Conservation (phyloP, 2,329 filamentous ascomycete species). For the Penicillium sp. region DNA sequence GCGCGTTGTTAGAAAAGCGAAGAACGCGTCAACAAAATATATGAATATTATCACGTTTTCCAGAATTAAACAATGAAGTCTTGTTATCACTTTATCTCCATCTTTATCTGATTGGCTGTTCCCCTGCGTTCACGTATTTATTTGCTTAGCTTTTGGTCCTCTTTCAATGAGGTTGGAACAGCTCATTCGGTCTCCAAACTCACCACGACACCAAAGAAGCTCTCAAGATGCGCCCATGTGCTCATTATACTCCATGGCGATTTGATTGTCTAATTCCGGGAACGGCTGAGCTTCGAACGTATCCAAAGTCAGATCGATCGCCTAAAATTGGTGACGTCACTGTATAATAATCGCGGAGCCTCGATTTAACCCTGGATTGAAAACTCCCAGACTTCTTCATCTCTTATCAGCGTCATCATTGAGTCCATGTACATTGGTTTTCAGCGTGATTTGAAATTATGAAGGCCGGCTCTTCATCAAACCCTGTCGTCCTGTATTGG, state of each 20-base stretch:
- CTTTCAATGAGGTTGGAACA: too few relatives aligned
- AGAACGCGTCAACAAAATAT: not conserved
- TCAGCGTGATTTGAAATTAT: not conserved
- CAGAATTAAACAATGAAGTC: too few relatives aligned
- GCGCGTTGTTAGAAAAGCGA: not conserved
- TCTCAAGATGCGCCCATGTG: too few relatives aligned
- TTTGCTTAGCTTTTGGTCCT: too few relatives aligned
- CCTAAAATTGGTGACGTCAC: not conserved
- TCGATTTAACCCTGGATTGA: not conserved
- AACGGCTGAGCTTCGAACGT: not conserved
- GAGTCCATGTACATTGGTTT: not conserved
- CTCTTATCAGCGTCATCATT: not conserved
- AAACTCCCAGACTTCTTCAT: not conserved
- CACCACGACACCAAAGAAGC: too few relatives aligned
- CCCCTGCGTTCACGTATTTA: too few relatives aligned
- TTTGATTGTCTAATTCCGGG: not conserved
- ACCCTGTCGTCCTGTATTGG: constrained; percentile 67
- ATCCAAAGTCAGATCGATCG: not conserved
- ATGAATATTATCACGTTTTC: not conserved
- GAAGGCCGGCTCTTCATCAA: constrained; percentile 9
- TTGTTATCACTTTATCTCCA: too few relatives aligned
- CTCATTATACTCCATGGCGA: too few relatives aligned
- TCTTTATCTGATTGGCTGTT: too few relatives aligned
- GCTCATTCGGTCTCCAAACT: too few relatives aligned
- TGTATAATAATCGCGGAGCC: not conserved